A percentile compares a stretch with the other conserved stretches of the same genome.
These are phyloP conservation scores for Boletus pseudo-olivaceus DNA, from an alignment of 768 basidiomycete genomes.

Conservation along the genomic window DNA sequence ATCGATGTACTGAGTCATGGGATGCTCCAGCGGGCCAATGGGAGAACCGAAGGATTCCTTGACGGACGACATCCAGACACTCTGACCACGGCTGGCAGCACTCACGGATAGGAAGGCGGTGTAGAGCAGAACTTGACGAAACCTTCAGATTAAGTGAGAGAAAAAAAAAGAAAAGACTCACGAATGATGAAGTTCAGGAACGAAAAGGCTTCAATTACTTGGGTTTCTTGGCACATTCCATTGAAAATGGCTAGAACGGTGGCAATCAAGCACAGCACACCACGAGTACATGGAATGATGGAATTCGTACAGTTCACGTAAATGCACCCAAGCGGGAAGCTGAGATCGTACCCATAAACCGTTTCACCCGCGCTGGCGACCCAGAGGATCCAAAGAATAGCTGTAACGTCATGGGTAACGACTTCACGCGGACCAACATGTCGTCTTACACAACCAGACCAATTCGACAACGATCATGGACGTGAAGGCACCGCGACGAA, in stretches of 20 bases:
- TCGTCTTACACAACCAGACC: constrained; percentile 34
- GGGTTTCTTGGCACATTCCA: constrained; percentile 27
- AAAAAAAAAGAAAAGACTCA: constrained; percentile 12
- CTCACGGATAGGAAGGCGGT: constrained; percentile 21
- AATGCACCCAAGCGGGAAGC: constrained; percentile 11
- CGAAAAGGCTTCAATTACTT: constrained; percentile 34
- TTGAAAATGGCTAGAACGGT: constrained; percentile 6
- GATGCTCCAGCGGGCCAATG: constrained; percentile 6
- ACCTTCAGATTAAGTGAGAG: neutral
- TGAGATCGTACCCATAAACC: neutral
- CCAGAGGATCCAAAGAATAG: constrained; percentile 38
- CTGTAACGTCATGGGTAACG: constrained; percentile 15
- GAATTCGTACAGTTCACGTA: constrained; percentile 4
- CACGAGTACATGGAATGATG: neutral
- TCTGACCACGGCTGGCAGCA: constrained; percentile 27
- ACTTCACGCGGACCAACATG: neutral
- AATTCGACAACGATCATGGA: constrained; percentile 40
- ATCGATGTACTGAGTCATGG: constrained; percentile 16
- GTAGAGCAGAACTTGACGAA: constrained; percentile 33
- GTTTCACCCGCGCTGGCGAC: constrained; percentile 34
- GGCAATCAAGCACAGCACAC: neutral
- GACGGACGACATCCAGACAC: constrained; percentile 34
- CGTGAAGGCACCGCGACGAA: constrained; percentile 36
- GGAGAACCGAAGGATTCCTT: constrained; percentile 23
- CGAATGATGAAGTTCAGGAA: constrained; percentile 36